Evolutionary conservation across 176 grass and related monocot species (phyloP).

Genomic region (Oryza rufipogon): DNA sequence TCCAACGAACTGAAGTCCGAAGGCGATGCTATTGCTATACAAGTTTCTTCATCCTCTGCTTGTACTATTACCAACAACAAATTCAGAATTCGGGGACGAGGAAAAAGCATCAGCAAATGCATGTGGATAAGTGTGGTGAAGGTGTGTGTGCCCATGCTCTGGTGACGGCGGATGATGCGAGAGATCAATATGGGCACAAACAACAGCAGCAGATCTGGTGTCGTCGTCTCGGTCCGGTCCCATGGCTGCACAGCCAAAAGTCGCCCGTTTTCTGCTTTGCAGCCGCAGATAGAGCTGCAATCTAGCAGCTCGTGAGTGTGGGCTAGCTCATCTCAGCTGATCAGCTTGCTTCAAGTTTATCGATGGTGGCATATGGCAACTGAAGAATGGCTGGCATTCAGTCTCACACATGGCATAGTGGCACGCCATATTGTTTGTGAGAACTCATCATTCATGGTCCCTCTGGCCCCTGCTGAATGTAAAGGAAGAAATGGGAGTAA

Average conservation of each 20-base stretch:
- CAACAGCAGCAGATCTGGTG: background rate
- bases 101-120: background rate
- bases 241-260: background rate
- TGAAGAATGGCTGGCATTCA: too few relatives aligned
- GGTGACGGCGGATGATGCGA: background rate
- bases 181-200: background rate
- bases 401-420: too few relatives aligned
- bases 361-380: too few relatives aligned
- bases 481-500: background rate
- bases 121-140: background rate
- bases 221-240: background rate
- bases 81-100: background rate
- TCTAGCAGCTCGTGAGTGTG: background rate
- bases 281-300: background rate
- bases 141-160: background rate
- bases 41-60: background rate
- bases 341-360: background rate
- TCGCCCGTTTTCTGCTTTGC: background rate
- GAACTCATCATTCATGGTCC: background rate
- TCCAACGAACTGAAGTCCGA: background rate
- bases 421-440: too few relatives aligned
- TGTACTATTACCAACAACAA: background rate
- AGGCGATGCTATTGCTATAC: background rate
- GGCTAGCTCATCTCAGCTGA: background rate
- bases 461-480: background rate